phyloP scores from a whole-genome alignment of 805 yeast species.

The Schizosaccharomyces cryophilus region DNA sequence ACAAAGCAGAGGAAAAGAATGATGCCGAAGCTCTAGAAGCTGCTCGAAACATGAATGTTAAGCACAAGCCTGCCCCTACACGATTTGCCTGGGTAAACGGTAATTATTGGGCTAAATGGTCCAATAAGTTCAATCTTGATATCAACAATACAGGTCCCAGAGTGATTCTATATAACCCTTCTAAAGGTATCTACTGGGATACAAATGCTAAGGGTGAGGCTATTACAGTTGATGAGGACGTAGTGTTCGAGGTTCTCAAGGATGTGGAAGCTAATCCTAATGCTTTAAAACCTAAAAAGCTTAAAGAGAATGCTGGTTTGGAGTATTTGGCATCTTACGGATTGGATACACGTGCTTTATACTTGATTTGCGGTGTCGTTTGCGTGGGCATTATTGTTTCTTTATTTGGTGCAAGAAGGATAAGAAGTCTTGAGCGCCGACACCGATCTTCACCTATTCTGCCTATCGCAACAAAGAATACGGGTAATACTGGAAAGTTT shows the following conservation, averaged over 20 bases:
- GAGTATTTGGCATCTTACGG: background rate
- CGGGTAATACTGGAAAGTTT: background rate
- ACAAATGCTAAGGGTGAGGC: conserved; percentile 8
- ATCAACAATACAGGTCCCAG: conserved; percentile 9
- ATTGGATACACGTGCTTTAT: background rate
- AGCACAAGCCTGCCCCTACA: conserved; percentile 8
- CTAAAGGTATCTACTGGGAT: conserved; percentile 14
- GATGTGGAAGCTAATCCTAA: conserved; percentile 4
- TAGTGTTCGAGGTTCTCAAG: conserved; percentile 6
- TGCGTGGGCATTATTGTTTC: background rate
- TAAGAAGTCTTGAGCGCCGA: background rate
- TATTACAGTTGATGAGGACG: conserved; percentile 3
- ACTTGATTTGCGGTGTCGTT: background rate
- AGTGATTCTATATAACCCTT: conserved; percentile 12
- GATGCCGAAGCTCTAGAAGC: conserved; percentile 12
- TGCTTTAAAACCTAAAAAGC: conserved; percentile 6
- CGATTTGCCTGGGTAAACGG: conserved; percentile 18
- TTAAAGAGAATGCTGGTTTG: background rate
- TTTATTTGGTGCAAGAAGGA: background rate
- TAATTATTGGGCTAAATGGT: conserved; percentile 15
- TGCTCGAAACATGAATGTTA: conserved; percentile 12
- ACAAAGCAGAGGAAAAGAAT: conserved; percentile 14
- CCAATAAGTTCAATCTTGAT: conserved; percentile 12
- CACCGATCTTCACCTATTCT: background rate
- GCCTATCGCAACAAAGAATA: background rate